phyloP scores from a whole-genome alignment of 148 eudicot species.

The Silene uniflora region DNA sequence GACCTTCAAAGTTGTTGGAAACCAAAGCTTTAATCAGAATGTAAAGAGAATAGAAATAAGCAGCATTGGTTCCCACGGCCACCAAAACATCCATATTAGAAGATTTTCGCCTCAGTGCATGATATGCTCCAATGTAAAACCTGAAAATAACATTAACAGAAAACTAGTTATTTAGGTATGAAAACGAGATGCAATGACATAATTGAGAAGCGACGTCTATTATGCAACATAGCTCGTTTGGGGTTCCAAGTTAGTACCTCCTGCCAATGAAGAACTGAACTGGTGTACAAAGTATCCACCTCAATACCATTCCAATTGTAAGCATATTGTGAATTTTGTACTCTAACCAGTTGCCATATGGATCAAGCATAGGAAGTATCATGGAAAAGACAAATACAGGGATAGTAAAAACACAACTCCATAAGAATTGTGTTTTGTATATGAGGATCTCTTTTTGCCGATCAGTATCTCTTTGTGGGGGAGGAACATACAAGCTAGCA shows the following conservation, averaged over 20 bases:
- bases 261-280: constrained; percentile 81
- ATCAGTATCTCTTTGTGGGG: constrained; percentile 62
- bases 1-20: constrained; percentile 69
- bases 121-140: constrained; percentile 88
- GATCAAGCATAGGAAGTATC: constrained; percentile 89
- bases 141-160: constrained; percentile 38
- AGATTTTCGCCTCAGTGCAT: constrained; percentile 76
- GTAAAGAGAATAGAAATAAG: constrained; percentile 88
- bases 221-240: background rate
- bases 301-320: constrained; percentile 68
- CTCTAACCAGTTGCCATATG: constrained; percentile 82
- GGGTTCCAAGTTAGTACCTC: constrained; percentile 46
- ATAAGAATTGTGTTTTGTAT: constrained; percentile 66
- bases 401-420: constrained; percentile 81
- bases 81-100: constrained; percentile 99
- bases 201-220: background rate
- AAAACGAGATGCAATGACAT: constrained; percentile 1
- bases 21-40: constrained; percentile 53
- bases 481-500: constrained; percentile 68
- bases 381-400: constrained; percentile 80
- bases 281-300: constrained; percentile 89
- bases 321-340: constrained; percentile 78
- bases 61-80: constrained; percentile 96
- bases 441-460: constrained; percentile 46
- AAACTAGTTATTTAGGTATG: background rate